Evolutionary conservation across 345 rosid genomes (phyloP).

Genomic region (Rhizophora apiculata): DNA sequence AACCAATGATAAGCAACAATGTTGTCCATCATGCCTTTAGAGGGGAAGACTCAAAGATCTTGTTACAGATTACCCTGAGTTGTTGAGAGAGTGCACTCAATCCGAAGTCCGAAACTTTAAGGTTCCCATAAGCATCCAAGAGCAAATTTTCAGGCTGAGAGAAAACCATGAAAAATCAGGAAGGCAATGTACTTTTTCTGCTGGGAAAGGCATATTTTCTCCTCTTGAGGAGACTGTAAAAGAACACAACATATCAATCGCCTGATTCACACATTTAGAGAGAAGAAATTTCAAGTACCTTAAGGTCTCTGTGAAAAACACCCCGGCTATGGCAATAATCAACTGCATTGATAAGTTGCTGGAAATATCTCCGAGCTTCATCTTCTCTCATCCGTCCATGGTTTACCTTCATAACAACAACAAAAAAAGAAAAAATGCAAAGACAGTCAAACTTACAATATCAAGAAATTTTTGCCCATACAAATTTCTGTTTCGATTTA

Average conservation of each 20-base stretch:
- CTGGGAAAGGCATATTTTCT: conserved; percentile 1
- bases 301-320: conserved; percentile 93
- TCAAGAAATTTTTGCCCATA: neutral
- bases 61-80: conserved; percentile 67
- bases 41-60: neutral
- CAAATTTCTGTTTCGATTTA: neutral
- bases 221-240: neutral
- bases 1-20: neutral
- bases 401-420: conserved; percentile 57
- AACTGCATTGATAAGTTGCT: conserved; percentile 91
- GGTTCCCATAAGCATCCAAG: conserved; percentile 79
- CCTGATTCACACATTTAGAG: neutral
- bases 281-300: conserved; percentile 44
- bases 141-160: conserved; percentile 90
- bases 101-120: conserved; percentile 96
- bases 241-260: neutral
- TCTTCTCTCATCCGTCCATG: conserved; percentile 89
- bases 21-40: neutral
- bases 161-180: conserved; percentile 13
- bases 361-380: conserved; percentile 87
- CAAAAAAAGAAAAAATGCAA: neutral
- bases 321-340: conserved; percentile 99
- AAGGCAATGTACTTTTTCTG: conserved; percentile 7
- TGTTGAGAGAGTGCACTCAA: conserved; percentile 93
- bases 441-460: neutral